Evolutionary conservation across 495 filamentous ascomycete genomes (phyloP).

Genomic region (Venustampulla echinocandica): DNA sequence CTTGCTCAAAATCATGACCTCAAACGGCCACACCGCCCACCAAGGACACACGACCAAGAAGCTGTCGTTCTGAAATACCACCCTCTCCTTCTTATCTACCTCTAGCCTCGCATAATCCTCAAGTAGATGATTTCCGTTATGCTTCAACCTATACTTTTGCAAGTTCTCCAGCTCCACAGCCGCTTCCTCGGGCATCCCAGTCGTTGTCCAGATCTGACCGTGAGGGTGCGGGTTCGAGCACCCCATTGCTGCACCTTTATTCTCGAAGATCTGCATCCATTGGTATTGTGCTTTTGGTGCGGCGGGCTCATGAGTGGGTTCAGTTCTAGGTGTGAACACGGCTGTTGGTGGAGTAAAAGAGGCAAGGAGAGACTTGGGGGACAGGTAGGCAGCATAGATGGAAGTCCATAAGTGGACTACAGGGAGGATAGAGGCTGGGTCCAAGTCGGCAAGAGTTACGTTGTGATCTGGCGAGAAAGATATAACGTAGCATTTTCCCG

Average conservation of each 20-base stretch:
- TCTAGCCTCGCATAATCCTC: constrained; percentile 83
- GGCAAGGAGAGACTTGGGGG: constrained; percentile 55
- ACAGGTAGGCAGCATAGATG: constrained; percentile 75
- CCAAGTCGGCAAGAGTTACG: constrained; percentile 81
- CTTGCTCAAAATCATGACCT: constrained; percentile 83
- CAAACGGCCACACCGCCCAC: constrained; percentile 99
- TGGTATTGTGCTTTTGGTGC: constrained; percentile 61
- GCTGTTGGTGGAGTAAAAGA: background rate
- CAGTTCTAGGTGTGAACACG: constrained; percentile 37
- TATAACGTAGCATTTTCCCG: constrained; percentile 94
- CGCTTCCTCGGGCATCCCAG: constrained; percentile 79
- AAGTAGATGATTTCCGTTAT: constrained; percentile 64
- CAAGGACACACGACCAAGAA: constrained; percentile 88
- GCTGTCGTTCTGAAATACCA: constrained; percentile 74
- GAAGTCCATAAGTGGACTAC: constrained; percentile 80
- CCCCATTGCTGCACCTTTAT: constrained; percentile 96
- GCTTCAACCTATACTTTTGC: constrained; percentile 61
- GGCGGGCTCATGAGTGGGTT: too few species aligned
- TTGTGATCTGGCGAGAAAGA: constrained; percentile 87
- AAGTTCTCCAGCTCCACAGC: constrained; percentile 67
- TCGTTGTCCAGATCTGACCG: constrained; percentile 94
- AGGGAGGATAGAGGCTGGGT: constrained; percentile 56
- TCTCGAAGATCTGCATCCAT: constrained; percentile 99
- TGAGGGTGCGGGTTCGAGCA: constrained; percentile 98
- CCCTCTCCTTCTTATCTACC: constrained; percentile 67